These are phyloP conservation scores for Wickerhamomyces xylosicus DNA, from an alignment of 805 yeast genomes.

Conservation along the genomic window DNA sequence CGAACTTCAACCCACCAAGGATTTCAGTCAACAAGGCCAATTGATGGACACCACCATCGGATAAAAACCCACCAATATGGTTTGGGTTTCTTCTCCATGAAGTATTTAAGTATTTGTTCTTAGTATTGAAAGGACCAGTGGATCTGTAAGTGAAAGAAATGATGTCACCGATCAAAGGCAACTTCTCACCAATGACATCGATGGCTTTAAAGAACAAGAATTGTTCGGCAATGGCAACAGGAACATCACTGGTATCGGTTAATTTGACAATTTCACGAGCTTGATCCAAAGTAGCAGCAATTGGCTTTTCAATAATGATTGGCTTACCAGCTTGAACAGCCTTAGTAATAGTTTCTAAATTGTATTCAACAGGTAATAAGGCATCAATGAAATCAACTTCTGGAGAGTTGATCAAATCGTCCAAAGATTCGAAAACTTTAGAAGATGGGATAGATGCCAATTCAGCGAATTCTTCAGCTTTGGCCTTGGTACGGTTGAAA, in stretches of 20 bases:
- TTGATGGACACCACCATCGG: slow-evolving; percentile 97
- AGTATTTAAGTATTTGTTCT: slow-evolving; percentile 56
- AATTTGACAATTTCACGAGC: slow-evolving; percentile 72
- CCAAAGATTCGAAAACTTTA: slow-evolving; percentile 22
- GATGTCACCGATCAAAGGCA: slow-evolving; percentile 64
- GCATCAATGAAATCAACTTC: slow-evolving; percentile 73
- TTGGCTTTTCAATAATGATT: slow-evolving; percentile 79
- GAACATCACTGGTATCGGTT: slow-evolving; percentile 48
- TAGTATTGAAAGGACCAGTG: slow-evolving; percentile 59
- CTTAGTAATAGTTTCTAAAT: slow-evolving; percentile 53
- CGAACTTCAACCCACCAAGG: slow-evolving; percentile 57
- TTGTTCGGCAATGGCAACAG: slow-evolving; percentile 76
- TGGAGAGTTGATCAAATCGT: slow-evolving; percentile 47
- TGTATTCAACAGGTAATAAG: slow-evolving; percentile 79
- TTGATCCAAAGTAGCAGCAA: slow-evolving; percentile 76
- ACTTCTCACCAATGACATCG: slow-evolving; percentile 37
- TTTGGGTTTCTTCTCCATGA: slow-evolving; percentile 85
- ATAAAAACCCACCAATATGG: slow-evolving; percentile 85
- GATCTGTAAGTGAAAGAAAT: slow-evolving; percentile 63
- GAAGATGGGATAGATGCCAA: slow-evolving; percentile 39
- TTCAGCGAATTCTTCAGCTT: slow-evolving; percentile 73
- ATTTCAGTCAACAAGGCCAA: slow-evolving; percentile 77
- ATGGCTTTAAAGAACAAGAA: slow-evolving; percentile 70
- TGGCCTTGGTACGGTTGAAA: slow-evolving; percentile 72
- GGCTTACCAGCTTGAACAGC: slow-evolving; percentile 75